Conservation (phyloP, 805 yeast genomes). For the Hyphopichia homilentoma region DNA sequence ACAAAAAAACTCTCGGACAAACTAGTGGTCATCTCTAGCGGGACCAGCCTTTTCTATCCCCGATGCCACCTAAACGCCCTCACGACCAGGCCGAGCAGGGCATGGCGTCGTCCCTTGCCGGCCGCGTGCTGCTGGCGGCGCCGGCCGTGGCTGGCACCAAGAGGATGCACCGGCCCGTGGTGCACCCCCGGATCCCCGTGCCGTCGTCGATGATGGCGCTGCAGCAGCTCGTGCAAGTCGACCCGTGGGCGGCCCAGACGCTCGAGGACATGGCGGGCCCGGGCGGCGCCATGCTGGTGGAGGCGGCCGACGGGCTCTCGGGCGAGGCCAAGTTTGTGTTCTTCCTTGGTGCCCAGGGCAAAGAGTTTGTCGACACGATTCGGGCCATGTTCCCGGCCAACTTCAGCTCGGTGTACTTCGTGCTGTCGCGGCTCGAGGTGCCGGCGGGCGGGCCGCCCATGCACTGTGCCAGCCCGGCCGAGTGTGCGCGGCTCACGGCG, state of each 20-base stretch:
- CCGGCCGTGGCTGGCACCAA: too few relatives aligned
- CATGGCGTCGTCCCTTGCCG: too few relatives aligned
- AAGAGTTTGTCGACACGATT: slow-evolving; percentile 20
- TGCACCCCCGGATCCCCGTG: too few relatives aligned
- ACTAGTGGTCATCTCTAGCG: too few relatives aligned
- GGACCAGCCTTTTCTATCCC: too few relatives aligned
- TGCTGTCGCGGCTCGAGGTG: slow-evolving; percentile 12
- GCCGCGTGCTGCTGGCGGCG: too few relatives aligned
- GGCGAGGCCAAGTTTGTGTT: slow-evolving; percentile 13
- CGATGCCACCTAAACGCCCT: too few relatives aligned
- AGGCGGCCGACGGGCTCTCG: too few relatives aligned
- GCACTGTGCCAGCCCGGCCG: slow-evolving; percentile 3
- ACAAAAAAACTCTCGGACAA: too few relatives aligned
- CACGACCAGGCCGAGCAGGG: too few relatives aligned
- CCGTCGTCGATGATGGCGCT: background rate
- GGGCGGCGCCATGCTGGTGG: background rate
- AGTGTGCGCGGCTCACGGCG: slow-evolving; percentile 18
- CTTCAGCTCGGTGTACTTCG: slow-evolving; percentile 8
- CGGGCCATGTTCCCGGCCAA: slow-evolving; percentile 7
- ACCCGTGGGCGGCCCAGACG: background rate
- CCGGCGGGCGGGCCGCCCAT: too few relatives aligned
- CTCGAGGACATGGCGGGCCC: background rate
- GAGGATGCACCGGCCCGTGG: too few relatives aligned
- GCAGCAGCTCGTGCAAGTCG: background rate
- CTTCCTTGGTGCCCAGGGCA: slow-evolving; percentile 31